Conservation (phyloP, 345 rosid species). For the Salix udensis region DNA sequence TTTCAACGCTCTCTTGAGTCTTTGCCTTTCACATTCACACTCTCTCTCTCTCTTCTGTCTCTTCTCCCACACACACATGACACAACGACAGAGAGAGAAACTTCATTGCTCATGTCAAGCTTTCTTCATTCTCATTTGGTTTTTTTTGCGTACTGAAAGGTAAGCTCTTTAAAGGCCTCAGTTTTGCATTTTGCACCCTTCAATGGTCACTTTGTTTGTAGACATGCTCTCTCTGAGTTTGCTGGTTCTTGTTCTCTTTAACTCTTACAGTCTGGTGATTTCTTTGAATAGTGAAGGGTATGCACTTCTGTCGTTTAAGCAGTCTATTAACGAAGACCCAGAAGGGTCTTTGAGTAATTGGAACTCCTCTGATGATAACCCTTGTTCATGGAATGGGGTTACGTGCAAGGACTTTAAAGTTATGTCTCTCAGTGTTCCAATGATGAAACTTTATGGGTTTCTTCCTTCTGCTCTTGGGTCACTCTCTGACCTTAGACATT, state of each 20-base stretch:
- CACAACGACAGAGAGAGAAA: neutral
- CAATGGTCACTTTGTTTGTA: neutral
- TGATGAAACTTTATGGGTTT: slow-evolving; percentile 68
- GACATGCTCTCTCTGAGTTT: slow-evolving; percentile 19
- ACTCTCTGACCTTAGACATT: slow-evolving; percentile 76
- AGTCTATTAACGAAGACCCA: slow-evolving; percentile 64
- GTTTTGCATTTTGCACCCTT: neutral
- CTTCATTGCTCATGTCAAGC: neutral
- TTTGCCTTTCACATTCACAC: neutral
- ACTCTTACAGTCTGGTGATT: slow-evolving; percentile 10
- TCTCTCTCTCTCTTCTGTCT: neutral
- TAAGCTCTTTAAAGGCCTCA: slow-evolving; percentile 4
- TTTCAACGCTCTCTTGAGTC: slow-evolving; percentile 8
- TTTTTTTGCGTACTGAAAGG: slow-evolving; percentile 14
- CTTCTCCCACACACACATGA: neutral
- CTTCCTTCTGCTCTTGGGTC: slow-evolving; percentile 77
- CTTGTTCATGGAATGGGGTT: slow-evolving; percentile 92
- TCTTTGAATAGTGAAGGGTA: slow-evolving; percentile 52
- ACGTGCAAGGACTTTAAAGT: slow-evolving; percentile 79
- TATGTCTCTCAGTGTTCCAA: slow-evolving; percentile 79
- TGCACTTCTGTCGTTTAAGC: slow-evolving; percentile 73
- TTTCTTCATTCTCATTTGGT: neutral
- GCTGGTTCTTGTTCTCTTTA: slow-evolving; percentile 15
- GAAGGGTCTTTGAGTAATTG: slow-evolving; percentile 70
- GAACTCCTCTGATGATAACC: slow-evolving; percentile 68